A percentile compares a stretch with the other conserved stretches of the same genome.
These are phyloP conservation scores for Psilocybe cyanescens DNA, from an alignment of 768 basidiomycete species.

Conservation along the genomic window DNA sequence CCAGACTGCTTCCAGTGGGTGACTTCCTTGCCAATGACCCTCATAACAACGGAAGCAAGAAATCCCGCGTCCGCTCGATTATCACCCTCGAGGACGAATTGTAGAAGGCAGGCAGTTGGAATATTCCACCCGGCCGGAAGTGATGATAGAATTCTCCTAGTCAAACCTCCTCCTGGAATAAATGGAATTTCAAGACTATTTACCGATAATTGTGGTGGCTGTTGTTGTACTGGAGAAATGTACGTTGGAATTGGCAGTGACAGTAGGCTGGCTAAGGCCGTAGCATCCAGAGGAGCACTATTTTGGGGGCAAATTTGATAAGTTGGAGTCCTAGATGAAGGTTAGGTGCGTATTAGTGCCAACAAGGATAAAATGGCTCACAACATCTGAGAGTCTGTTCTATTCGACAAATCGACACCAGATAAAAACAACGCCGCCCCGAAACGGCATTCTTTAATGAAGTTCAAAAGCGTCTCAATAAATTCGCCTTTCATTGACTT, in stretches of 20 bases:
- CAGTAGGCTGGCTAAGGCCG: conserved; percentile 45
- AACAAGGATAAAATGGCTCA: conserved; percentile 36
- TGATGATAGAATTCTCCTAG: conserved; percentile 64
- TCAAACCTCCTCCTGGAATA: conserved; percentile 80
- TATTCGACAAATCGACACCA: conserved; percentile 74
- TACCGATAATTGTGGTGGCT: conserved; percentile 23
- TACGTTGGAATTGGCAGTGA: conserved; percentile 58
- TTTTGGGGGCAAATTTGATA: conserved; percentile 54
- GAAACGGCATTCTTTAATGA: conserved; percentile 54
- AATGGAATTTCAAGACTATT: conserved; percentile 55
- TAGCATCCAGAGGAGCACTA: conserved; percentile 46
- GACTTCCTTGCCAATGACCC: conserved; percentile 44
- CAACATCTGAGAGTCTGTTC: conserved; percentile 81
- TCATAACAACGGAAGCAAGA: conserved; percentile 57
- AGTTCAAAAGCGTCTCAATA: conserved; percentile 56
- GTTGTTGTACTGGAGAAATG: conserved; percentile 48
- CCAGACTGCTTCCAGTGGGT: conserved; percentile 63
- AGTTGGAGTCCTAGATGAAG: conserved; percentile 58
- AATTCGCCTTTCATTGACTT: conserved; percentile 75
- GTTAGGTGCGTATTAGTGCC: neutral
- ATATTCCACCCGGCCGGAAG: conserved; percentile 52
- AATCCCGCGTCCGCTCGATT: conserved; percentile 73
- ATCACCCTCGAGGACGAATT: conserved; percentile 84
- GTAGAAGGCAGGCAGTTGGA: conserved; percentile 63
- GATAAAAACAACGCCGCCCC: conserved; percentile 65